Base-by-base conservation (phyloP, 192 early-diverging fungal genomes). In the Backusella tuberculispora region DNA sequence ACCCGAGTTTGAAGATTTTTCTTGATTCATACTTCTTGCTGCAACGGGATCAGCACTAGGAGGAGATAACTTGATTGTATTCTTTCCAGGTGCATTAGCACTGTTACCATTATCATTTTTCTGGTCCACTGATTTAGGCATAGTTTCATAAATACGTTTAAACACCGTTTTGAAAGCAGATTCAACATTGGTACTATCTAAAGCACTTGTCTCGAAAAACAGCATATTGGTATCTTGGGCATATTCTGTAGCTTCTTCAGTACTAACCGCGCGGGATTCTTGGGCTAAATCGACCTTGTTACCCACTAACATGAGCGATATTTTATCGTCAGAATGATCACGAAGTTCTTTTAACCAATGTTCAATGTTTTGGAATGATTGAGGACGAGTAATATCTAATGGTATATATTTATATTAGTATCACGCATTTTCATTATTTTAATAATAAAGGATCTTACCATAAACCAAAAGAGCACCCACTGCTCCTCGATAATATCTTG, bases 291-390 rank as follows among this genome's bases (percentile, higher is more conserved):
- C 97, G 45, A 95, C 85, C 85, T 98, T 98, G 87, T 98, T 98
- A 47, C 97, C 97, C 26, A 96, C 97, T 46, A 98, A 83, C 63
- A 94, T 94, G 84, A 98, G 94, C 67, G 97, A 93, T 79, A 97
- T 96, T 86, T 94, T 94, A 17, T 93, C 91, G 83, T 95, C 95
- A 12, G 94, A 94, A 81, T 98, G 97, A 73, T 95, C 93, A 78
- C 95, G 94, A n/a, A 98, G 91, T 84, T 98, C 97, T 79, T 95
- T 95, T 37, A 97, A 90, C 97, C 97, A 98, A 69, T 94, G 88
- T 73, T 95, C 95, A 70, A 96, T 95, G 60, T 92, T 93, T 71
- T 97, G 92, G 71, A 96, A 88, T 41, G 95, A 96, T 29, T 92
- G 87, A 79, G 83, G 78, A 48, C 82, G 89, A 47, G 84, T 84